Base-by-base conservation (phyloP, 768 basidiomycete genomes). In the Pluteus cervinus region DNA sequence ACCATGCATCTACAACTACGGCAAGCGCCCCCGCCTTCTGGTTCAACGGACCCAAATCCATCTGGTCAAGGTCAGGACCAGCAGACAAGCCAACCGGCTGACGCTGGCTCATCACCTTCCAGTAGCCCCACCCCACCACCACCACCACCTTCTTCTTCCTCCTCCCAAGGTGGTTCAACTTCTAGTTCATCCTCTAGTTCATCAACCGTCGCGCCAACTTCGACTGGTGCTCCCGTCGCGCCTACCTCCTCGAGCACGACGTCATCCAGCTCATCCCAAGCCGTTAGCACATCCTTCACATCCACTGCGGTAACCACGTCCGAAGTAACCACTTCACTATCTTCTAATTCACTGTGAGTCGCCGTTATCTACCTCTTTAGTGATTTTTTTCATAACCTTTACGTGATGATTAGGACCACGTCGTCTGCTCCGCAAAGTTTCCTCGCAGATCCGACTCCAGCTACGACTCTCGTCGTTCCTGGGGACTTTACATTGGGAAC, bases 391-490 rank as follows among this genome's bases (percentile, higher is more conserved):
- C n/a, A n/a, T 28, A 9, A 28, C 14, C 9, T 28, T 9, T 28
- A 28, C 14, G 9, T 28, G 9, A 9, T 28, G 9, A 9, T 28
- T 14, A 28, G 26, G 26, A 9, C 26, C 26, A 9, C 26, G 9
- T 9, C 14, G 9, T 14, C 9, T 9, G 14, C 14, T 28, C 9
- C 14, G 26, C 30, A 32, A 35, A 29, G 29, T 8, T 18, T 15
- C 9, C 14, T 30, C 14, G 28, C 25, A 8, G 36, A 41, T 16
- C 39, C 36, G 7, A 25, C 14, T 17, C 23, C 43, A 16, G 4
- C 4, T 31, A 49, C 45, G 22, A 49, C 42, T 18, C 12, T 37
- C 14, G 18, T 39, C 2, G 10, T 39, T 17, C 16, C 10, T 5
- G 7, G 36, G 11, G 23, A 31, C n/a, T 14, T 18, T 7, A 30